Base-by-base conservation (phyloP, 345 rosid genomes). In the Geranium rotundifolium region DNA sequence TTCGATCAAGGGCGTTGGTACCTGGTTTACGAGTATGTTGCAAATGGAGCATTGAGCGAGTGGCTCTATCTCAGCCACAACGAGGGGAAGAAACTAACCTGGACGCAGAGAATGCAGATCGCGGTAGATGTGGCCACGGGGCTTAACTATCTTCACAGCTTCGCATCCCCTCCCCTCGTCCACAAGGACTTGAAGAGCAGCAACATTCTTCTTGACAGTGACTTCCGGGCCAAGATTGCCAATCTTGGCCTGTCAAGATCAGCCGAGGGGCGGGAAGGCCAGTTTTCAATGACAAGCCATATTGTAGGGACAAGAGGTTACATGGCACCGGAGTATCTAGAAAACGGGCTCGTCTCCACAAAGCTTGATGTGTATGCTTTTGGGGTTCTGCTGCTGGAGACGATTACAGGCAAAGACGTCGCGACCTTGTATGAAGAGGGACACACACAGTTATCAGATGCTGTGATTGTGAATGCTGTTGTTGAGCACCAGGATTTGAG, bases 301-400 rank as follows among this genome's bases (percentile, higher is more conserved):
- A 85, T 91, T 29, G 83, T 88, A 62, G 97, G 96, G 66, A 91
- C 87, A 5, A 83, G 71, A 73, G 96, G 96, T 17, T 88, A 84
- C 64, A 79, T 91, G 84, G 88, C 96, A 66, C 95, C 96, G 0
- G 96, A 91, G 73, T 91, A 91, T 70, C 49, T 91, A 74, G 90
- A 88, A 72, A 81, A 83, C 55, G 95, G 95, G 46, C 46, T 91
- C 2, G 77, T 88, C 27, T 83, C 90, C 17, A 75, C 90, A 58
- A 91, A 84, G 75, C 76, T 88, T n/a, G 95, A 91, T 66, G 85
- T 88, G 31, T 91, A 81, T 66, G 88, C 96, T 17, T 91, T 84
- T 63, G 97, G 97, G 23, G 78, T 88, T 69, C 75, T 91, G 23
- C 54, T 83, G 71, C 67, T 80, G 71, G 96, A 88, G 83, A 75